These are phyloP conservation scores for Neurospora pannonica DNA, from an alignment of 495 filamentous ascomycete species.

Conservation along the genomic window DNA sequence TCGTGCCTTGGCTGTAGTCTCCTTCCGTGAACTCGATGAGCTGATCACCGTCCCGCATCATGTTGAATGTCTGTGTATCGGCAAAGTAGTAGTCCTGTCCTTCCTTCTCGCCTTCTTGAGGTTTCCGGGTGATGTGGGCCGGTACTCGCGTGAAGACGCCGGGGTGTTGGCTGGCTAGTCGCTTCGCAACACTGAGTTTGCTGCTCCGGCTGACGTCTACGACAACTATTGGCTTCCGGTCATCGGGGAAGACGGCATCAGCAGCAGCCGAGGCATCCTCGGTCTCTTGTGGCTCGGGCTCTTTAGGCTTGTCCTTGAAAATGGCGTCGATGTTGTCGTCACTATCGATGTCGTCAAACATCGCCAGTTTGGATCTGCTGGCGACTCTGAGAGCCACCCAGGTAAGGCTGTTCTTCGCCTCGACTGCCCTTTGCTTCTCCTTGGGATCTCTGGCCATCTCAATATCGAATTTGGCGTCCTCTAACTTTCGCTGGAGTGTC, in stretches of 20 bases:
- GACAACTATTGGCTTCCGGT: constrained; percentile 36
- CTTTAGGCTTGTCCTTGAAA: constrained; percentile 33
- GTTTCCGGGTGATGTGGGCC: constrained; percentile 33
- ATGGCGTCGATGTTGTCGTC: constrained; percentile 54
- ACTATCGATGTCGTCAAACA: constrained; percentile 81
- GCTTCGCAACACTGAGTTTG: constrained; percentile 27
- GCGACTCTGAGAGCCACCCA: constrained; percentile 83
- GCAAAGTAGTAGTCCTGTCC: constrained; percentile 39
- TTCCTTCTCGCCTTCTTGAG: constrained; percentile 35
- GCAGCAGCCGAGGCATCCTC: constrained; percentile 14
- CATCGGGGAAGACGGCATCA: constrained; percentile 27
- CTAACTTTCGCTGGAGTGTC: constrained; percentile 49
- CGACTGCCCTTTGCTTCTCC: constrained; percentile 54
- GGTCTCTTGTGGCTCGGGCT: constrained; percentile 10
- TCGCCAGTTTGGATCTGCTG: constrained; percentile 55
- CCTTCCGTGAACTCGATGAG: constrained; percentile 38
- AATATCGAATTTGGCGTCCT: constrained; percentile 67
- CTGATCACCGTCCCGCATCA: constrained; percentile 42
- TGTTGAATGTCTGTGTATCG: constrained; percentile 35
- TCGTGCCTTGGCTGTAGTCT: constrained; percentile 37
- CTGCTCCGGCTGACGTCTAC: constrained; percentile 32
- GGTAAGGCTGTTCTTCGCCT: constrained; percentile 70
- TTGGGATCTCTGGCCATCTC: constrained; percentile 66
- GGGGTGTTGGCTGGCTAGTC: constrained; percentile 33
- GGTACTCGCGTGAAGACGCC: constrained; percentile 29